Conservation (phyloP, 257 asterid species). For the Solanum habrochaites region DNA sequence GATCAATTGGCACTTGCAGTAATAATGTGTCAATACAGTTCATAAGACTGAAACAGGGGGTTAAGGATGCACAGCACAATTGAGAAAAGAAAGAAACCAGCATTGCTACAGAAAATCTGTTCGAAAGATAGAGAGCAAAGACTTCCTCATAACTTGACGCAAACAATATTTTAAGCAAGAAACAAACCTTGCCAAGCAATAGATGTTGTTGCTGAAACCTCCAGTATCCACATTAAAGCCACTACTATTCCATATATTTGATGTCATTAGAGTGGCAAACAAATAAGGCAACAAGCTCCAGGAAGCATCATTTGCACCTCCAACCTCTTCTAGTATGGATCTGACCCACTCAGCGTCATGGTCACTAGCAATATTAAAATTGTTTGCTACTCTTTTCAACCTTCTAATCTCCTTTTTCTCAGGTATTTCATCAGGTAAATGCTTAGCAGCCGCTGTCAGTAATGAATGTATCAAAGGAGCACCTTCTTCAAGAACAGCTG, state of each 20-base stretch:
- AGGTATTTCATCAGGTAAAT: slow-evolving; percentile 75
- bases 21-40: too few species aligned
- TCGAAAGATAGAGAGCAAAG: not conserved
- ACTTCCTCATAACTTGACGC: not conserved
- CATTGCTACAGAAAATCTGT: not conserved
- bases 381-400: slow-evolving; percentile 76
- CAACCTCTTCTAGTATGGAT: slow-evolving; percentile 79
- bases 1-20: not conserved
- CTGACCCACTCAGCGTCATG: slow-evolving; percentile 89
- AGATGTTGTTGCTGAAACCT: slow-evolving; percentile 88
- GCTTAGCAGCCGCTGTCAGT: slow-evolving; percentile 63
- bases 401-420: slow-evolving; percentile 88
- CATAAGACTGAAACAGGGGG: not conserved
- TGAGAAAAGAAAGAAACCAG: not conserved
- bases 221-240: slow-evolving; percentile 89
- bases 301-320: slow-evolving; percentile 89
- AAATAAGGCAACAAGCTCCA: slow-evolving; percentile 93
- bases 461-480: slow-evolving; percentile 92
- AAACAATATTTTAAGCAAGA: not conserved
- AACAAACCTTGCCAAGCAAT: slow-evolving; percentile 80
- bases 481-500: slow-evolving; percentile 69
- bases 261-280: slow-evolving; percentile 83
- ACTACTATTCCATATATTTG: slow-evolving; percentile 72
- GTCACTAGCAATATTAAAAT: slow-evolving; percentile 48
- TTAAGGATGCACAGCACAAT: not conserved